Base-by-base conservation (phyloP, 1,284 basidiomycete genomes). In the Erythrobasidium hasegawianum region DNA sequence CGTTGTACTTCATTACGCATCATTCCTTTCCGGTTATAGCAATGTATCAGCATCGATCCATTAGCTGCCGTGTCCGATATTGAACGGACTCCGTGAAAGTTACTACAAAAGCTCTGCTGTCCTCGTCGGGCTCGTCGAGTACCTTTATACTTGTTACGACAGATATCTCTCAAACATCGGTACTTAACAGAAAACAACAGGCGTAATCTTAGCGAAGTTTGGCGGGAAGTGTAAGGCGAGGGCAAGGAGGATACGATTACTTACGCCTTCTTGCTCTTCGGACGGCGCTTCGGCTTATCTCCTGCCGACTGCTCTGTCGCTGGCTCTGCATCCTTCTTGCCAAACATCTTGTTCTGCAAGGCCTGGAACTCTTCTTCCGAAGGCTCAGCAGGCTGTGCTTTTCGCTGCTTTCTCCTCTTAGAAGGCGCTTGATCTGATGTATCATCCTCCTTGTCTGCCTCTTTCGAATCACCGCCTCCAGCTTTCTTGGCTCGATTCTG, bases 361-460 rank as follows among this genome's bases (percentile, higher is more conserved):
- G 81, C 83, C 69, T 82, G 81, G 71, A 87, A 86, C 74, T 87
- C 86, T 40, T 82, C 86, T 26, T 88, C 87, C 65, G 85, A 82
- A 29, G 86, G 85, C 8, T 83, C 84, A 9, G 81, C 77, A 39
- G 59, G 69, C 0, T 76, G 73, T 13, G n/a, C n/a, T n/a, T 73
- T 73, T 64, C 60, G 41, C 73, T 78, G 77, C 61, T 78, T 76
- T n/a, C 41, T n/a, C n/a, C n/a, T n/a, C n/a, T n/a, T n/a, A n/a
- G n/a, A n/a, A n/a, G n/a, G n/a, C n/a, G n/a, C 38, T 75, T 81
- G 84, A 78, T 83, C 84, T 39, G 39, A 74, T 78, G 81, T 13
- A 82, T 54, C 29, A 64, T 57, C 18, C 24, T 77, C 78, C 62
- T 77, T 79, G 7, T 77, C 73, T 11, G 79, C 80, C 5, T 33